Evolutionary conservation across 805 yeast species (phyloP), one percentile per base, ranked within the genome.

Genomic region (Starmerella sirachaensis): DNA sequence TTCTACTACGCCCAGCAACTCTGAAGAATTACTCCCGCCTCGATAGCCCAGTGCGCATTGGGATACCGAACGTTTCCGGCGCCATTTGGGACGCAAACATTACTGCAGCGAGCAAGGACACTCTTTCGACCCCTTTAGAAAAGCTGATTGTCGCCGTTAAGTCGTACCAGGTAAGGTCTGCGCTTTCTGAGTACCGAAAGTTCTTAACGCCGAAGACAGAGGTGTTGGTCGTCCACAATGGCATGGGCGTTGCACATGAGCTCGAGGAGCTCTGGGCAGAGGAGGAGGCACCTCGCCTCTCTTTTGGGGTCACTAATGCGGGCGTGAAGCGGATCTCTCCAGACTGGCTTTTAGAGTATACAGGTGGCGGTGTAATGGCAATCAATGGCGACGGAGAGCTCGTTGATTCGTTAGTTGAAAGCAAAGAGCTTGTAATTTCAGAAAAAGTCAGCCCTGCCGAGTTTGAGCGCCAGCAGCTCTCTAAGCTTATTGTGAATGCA

Each of bases 231-330:
- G 49, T 86, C n/a, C 97, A 83, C 39, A 83, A 91, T 56, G 98
- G 85, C 1, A 66, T 85, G 65, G 97, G 97, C 8, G 65, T 72
- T 29, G 54, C 68, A 6, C 80, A 69, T 10, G 64, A 66, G 40
- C 49, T 83, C 9, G 54, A 58, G 2, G 53, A 59, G 17, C 57
- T 73, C 6, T 81, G 88, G 85, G 72, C 72, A 4, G 50, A 58
- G 3, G 49, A 45, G 0, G 30, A 43, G 1, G 55, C 72, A 37
- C 94, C 95, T 0, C 64, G 62, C 12, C 42, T 84, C 5, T 72
- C 66, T 51, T 80, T 75, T 52, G 95, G 86, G 37, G 75, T 86
- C 18, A 78, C 79, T 30, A 72, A 81, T 3, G 96, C 88, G 56
- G 97, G 95, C 10, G 82, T 78, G 0, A 78, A 69, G 58, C 71